Base-by-base conservation (phyloP, 2,329 filamentous ascomycete genomes). In the Hypoxylon sp. region DNA sequence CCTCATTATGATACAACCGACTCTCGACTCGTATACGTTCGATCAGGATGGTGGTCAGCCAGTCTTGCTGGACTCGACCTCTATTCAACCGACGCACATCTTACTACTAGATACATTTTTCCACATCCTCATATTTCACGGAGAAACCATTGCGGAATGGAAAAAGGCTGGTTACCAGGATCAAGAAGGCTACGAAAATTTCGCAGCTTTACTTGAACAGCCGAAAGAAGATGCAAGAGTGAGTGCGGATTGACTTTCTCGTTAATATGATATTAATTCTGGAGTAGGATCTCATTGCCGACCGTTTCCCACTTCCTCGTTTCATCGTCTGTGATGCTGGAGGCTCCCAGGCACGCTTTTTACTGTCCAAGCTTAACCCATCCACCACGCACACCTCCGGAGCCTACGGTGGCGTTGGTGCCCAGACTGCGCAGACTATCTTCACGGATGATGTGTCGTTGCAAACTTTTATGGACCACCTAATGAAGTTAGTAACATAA, bases 241-340 rank as follows among this genome's bases (percentile, higher is more conserved):
- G 86, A 77, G 91, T 84, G 14, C n/a, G 10, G 5, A 53, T 51
- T 26, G n/a, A 51, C 63, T 46, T 67, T 58, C 37, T 53, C 1
- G 42, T 59, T 44, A 39, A 60, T 59, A 65, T 44, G 61, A 60
- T 76, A 53, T 73, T 79, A 65, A 77, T 56, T 39, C 4, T 47
- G 19, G 11, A 33, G 19, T 74, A 97, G 92, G 96, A 99, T 79
- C 90, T 99, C 29, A 98, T 99, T 75, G 93, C 95, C 71, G 96
- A 99, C 76, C 93, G 96, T 55, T 99, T 99, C 84, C 96, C 96
- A n/a, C 88, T 99, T 4, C 96, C 96, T 19, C 93, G 96, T 67
- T 99, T 99, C 85, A 98, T 99, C 77, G 94, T 99, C 58, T 99
- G 96, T 77, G 96, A 99, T 79, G 94, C 95, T n/a, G 96, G 96